Conservation (phyloP, 2,329 filamentous ascomycete species). For the Penicillium sp. region DNA sequence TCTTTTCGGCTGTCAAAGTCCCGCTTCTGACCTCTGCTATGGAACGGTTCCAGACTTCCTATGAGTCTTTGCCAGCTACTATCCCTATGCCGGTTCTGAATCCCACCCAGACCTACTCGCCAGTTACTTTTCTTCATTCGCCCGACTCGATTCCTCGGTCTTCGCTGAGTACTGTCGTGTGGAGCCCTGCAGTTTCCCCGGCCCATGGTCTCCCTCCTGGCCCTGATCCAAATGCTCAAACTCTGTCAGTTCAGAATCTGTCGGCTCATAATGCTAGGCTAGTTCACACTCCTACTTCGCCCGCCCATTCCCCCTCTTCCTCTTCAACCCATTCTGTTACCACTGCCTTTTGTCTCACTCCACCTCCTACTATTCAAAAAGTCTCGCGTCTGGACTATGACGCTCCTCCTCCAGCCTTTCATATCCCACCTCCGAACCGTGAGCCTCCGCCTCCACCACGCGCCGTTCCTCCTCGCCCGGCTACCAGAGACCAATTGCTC, state of each 20-base stretch:
- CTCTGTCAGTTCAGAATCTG: neutral
- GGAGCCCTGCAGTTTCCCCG: neutral
- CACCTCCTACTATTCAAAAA: neutral
- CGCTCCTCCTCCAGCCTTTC: neutral
- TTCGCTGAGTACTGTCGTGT: neutral
- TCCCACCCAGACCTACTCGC: neutral
- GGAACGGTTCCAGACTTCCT: conserved; percentile 39
- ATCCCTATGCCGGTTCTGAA: conserved; percentile 5
- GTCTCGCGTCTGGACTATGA: neutral
- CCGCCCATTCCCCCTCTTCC: neutral
- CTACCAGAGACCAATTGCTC: neutral
- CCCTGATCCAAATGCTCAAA: neutral
- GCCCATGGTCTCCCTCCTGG: neutral
- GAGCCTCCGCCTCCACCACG: neutral
- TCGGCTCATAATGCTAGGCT: neutral
- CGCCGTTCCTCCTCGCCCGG: neutral
- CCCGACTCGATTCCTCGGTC: neutral
- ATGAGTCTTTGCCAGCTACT: conserved; percentile 25
- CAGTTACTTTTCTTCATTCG: neutral
- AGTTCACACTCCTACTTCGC: neutral
- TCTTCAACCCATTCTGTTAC: neutral
- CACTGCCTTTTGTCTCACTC: conserved; percentile 4
- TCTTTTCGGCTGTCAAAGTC: conserved; percentile 45
- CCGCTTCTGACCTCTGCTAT: conserved; percentile 41
- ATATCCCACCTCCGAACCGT: neutral